phyloP scores from a whole-genome alignment of 352 stramenopile species.

The Pythium sukuiense region DNA sequence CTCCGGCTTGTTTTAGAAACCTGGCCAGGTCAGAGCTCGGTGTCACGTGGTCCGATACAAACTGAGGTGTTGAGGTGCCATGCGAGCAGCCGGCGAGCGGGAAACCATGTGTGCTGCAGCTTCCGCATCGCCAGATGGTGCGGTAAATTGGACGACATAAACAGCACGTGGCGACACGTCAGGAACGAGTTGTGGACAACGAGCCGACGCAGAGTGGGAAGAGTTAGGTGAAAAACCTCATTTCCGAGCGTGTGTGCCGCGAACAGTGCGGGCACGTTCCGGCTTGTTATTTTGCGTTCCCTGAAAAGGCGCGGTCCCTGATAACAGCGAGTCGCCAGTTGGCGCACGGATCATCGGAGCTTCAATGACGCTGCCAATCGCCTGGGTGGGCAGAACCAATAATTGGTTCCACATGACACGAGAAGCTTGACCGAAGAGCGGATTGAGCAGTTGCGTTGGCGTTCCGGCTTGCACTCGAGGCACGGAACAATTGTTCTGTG shows the following conservation, averaged over 20 bases:
- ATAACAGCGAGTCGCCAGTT: slow-evolving; percentile 13
- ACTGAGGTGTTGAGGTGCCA: neutral
- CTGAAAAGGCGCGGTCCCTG: slow-evolving; percentile 14
- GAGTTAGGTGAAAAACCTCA: slow-evolving; percentile 9
- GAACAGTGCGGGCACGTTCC: slow-evolving; percentile 11
- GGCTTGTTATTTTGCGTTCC: neutral
- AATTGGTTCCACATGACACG: neutral
- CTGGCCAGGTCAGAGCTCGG: neutral
- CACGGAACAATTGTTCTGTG: slow-evolving; percentile 1
- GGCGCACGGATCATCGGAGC: slow-evolving; percentile 3
- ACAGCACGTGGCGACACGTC: slow-evolving; percentile 6
- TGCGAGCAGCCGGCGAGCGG: neutral
- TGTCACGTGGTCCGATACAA: neutral
- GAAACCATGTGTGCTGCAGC: neutral
- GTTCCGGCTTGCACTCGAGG: neutral
- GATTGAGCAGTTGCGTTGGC: neutral
- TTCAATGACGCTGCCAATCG: slow-evolving; percentile 2
- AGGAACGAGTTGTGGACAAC: neutral
- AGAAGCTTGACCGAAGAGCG: neutral
- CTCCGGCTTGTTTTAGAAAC: slow-evolving; percentile 15
- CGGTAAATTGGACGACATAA: slow-evolving; percentile 2
- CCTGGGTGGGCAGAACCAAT: neutral
- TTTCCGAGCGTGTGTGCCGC: neutral
- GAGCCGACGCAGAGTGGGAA: neutral
- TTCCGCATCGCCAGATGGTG: neutral